phyloP scores from a whole-genome alignment of 2,329 filamentous ascomycete genomes.

The Acrodontium crateriforme region DNA sequence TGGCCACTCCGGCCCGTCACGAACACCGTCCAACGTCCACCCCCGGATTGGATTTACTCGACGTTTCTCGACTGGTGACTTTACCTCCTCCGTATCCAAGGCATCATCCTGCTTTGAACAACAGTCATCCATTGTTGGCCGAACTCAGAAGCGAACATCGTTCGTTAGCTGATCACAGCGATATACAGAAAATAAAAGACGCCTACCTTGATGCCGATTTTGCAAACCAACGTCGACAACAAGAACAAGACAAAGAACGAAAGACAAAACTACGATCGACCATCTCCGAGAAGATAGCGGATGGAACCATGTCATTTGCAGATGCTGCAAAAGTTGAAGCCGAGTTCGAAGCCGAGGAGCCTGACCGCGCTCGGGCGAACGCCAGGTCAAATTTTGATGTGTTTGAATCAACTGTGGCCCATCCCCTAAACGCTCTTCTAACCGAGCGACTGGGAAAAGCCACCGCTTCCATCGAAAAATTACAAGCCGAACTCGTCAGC shows the following conservation, averaged over 20 bases:
- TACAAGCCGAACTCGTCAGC: constrained; percentile 58
- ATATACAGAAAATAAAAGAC: constrained; percentile 43
- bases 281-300: constrained; percentile 64
- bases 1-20: constrained; percentile 16
- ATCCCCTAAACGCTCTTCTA: constrained; percentile 68
- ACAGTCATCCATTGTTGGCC: constrained; percentile 81
- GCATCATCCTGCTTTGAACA: constrained; percentile 90
- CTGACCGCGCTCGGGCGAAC: constrained; percentile 54
- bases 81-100: constrained; percentile 87
- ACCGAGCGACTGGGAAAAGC: constrained; percentile 61
- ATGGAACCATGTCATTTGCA: constrained; percentile 66
- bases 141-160: constrained; percentile 61
- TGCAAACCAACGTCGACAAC: constrained; percentile 32
- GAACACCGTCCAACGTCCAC: constrained; percentile 9
- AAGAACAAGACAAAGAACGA: constrained; percentile 17
- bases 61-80: constrained; percentile 84
- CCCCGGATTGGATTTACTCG: constrained; percentile 35
- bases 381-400: constrained; percentile 70
- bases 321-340: constrained; percentile 67
- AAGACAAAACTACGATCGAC: constrained; percentile 24
- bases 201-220: constrained; percentile 18
- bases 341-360: constrained; percentile 57
- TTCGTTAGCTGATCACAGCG: constrained; percentile 57
- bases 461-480: constrained; percentile 61
- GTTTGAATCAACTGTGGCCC: constrained; percentile 72